A percentile compares a stretch with the other conserved stretches of the same genome.
These are phyloP conservation scores for Talaromyces sp. DNA, from an alignment of 2,329 filamentous ascomycete species.

Conservation along the genomic window DNA sequence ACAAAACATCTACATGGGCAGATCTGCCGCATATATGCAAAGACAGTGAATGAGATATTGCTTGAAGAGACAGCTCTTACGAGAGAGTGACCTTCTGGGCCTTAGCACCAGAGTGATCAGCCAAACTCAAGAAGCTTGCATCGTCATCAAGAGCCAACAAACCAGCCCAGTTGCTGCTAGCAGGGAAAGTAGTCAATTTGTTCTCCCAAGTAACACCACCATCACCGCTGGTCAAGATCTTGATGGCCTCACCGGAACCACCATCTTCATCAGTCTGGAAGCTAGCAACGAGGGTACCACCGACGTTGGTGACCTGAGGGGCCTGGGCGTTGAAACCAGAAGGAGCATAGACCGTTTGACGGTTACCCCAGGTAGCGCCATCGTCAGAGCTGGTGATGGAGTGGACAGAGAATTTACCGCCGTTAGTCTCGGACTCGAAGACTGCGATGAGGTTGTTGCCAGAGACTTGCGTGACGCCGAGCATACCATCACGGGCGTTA, in stretches of 20 bases:
- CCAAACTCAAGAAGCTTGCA: slow-evolving; percentile 3
- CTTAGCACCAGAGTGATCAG: slow-evolving; percentile 12
- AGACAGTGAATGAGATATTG: not conserved
- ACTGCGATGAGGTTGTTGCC: slow-evolving; percentile 13
- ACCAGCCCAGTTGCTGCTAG: slow-evolving; percentile 15
- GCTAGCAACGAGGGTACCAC: slow-evolving; percentile 14
- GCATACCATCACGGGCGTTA: slow-evolving; percentile 17
- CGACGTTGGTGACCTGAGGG: slow-evolving; percentile 18
- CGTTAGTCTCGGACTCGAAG: slow-evolving; percentile 10
- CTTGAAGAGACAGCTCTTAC: not conserved
- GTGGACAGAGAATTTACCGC: slow-evolving; percentile 13
- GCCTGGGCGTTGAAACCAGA: slow-evolving; percentile 10
- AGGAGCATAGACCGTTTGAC: slow-evolving; percentile 11
- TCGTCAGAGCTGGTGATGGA: slow-evolving; percentile 15
- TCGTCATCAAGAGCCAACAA: slow-evolving; percentile 6
- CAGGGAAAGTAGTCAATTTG: slow-evolving; percentile 10
- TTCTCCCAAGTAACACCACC: slow-evolving; percentile 15
- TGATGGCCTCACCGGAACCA: not conserved
- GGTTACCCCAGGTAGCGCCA: slow-evolving; percentile 15
- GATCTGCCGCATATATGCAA: not conserved
- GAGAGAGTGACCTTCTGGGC: slow-evolving; percentile 1
- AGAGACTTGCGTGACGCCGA: slow-evolving; percentile 8
- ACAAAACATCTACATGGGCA: not conserved
- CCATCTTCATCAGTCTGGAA: slow-evolving; percentile 18
- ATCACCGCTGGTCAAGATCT: slow-evolving; percentile 16